phyloP scores from a whole-genome alignment of 495 filamentous ascomycete species.

The Xylaria telfairii region DNA sequence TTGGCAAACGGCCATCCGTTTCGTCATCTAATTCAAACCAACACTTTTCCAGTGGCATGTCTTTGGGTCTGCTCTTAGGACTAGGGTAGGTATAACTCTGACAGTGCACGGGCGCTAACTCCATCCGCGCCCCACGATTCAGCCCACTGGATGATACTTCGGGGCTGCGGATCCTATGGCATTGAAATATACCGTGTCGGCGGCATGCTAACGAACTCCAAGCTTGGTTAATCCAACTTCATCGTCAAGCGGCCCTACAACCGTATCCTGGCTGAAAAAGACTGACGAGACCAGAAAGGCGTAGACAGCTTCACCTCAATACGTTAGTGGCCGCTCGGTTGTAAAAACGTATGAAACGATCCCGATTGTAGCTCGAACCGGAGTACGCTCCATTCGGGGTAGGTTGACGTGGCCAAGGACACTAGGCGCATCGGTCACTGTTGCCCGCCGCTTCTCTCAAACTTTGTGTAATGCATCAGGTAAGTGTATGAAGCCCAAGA shows the following conservation, averaged over 20 bases:
- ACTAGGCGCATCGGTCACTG: neutral
- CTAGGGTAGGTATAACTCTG: slow-evolving; percentile 6
- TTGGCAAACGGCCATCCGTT: neutral
- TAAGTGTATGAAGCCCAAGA: neutral
- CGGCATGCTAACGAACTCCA: neutral
- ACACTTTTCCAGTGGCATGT: neutral
- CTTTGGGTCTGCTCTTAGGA: slow-evolving; percentile 5
- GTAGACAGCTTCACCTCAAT: neutral
- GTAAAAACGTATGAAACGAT: neutral
- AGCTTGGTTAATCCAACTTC: neutral
- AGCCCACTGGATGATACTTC: neutral
- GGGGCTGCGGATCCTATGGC: slow-evolving; percentile 12
- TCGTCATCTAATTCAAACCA: neutral
- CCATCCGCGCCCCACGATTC: slow-evolving; percentile 4
- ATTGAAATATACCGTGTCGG: neutral
- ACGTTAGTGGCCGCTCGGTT: neutral
- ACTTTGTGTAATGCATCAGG: neutral
- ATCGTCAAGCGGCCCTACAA: neutral
- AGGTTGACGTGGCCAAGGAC: slow-evolving; percentile 2
- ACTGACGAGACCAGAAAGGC: neutral
- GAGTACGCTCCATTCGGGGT: neutral
- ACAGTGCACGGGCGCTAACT: slow-evolving; percentile 13
- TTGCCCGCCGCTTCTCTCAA: neutral
- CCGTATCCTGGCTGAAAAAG: neutral
- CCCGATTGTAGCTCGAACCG: neutral